Base-by-base conservation (phyloP, 2,329 filamentous ascomycete species). In the Coleophoma cylindrospora region DNA sequence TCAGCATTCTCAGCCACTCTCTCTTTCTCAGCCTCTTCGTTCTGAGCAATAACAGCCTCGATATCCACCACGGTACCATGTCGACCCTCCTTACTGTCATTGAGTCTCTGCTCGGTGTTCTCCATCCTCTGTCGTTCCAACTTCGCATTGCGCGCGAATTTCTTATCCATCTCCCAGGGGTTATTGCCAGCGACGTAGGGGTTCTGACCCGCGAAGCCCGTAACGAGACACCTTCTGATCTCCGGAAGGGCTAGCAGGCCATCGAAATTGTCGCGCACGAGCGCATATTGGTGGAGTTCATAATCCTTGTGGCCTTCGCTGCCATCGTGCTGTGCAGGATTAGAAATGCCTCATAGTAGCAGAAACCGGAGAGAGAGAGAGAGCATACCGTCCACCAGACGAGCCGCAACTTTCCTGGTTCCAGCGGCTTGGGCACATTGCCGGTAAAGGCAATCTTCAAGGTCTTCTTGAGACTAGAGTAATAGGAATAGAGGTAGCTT, bases 181-280 rank as follows among this genome's bases (percentile, higher is more conserved):
- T 55, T 57, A 34, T 43, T 52, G 15, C 44, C 48, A 36, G 55
- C 32, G 10, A 58, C 46, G 44, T 58, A 63, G 9, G 61, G 61
- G 48, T 63, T 63, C 34, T 63, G 59, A 1, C 56, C 54, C 4
- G 57, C 54, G 38, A 56, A 63, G 1, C 61, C 61, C 49, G 56
- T 59, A 8, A 63, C 48, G 6, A 60, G 48, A 11, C 55, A 58
- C 2, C 61, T 49, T 17, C 54, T 45, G 3, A 63, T 51, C 27
- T 63, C 61, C 6, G 54, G 53, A 34, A 62, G 44, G 2, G 47
- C 47, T n/a, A 59, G 47, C 5, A 61, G 36, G 14, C 48, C 47
- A 38, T 62, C 53, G 43, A 54, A 63, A 34, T 58, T 55, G 12
- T 57, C 50, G 15, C 52, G 52, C 17, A 60, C 61, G 14, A 55